Base-by-base conservation (phyloP, 2,329 filamentous ascomycete genomes). In the Scolecobasidium constrictum region DNA sequence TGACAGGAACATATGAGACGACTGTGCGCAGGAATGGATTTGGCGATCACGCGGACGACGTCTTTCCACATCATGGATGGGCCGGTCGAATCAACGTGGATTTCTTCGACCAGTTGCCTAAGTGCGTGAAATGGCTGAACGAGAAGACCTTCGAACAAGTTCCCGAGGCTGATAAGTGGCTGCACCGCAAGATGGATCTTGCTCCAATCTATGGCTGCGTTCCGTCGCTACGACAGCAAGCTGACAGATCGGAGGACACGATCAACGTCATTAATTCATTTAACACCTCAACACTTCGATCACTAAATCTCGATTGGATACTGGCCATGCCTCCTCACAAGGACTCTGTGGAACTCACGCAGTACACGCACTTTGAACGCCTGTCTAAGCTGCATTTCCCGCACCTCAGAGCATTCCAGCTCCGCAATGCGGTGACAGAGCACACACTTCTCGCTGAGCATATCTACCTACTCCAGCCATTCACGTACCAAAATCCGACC, bases 401-500 rank as follows among this genome's bases (percentile, higher is more conserved):
- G 5, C 53, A 63, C 40, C 49, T 70, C 6, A 53, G 61, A 20
- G 57, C 64, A n/a, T 65, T 70, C 20, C 67, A 70, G 42, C 47
- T 68, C 21, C 59, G 67, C 12, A 69, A 69, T 48, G 61, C 63
- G 16, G 61, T 67, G 2, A 53, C 61, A 9, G 39, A 50, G 0
- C 52, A 61, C 9, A 63, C 61, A 2, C 47, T 42, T n/a, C 46
- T 68, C 5, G 63, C 61, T 3, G 33, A 43, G 6, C 57, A 55
- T 1, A 40, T 66, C 1, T 66, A 57, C 36, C 57, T 68, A 0
- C 49, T 59, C 4, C 53, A 58, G 34, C 50, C 23, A 43, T 31
- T 31, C 26, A 31, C 26, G n/a, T 7, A 31, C 47, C 35, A 17
- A 42, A 44, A 12, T 28, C 39, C 16, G 43, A 40, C 38, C 43